Evolutionary conservation across 2,329 filamentous ascomycete species (phyloP).

Genomic region (Aureobasidium sp.): DNA sequence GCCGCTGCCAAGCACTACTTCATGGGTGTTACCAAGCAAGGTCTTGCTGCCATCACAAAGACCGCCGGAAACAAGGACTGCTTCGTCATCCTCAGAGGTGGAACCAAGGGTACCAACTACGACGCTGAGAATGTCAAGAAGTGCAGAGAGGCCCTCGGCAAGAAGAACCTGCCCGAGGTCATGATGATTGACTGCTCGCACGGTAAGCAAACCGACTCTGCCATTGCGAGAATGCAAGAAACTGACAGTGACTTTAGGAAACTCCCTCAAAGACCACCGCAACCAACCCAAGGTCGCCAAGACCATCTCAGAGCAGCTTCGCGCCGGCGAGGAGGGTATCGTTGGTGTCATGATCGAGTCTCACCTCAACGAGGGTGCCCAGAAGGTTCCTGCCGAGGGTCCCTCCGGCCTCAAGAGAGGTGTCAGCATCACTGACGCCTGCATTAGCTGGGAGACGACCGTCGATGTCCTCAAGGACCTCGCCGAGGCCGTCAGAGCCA

Average conservation of each 20-base stretch:
- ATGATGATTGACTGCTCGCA: constrained; percentile 99
- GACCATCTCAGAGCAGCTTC: constrained; percentile 72
- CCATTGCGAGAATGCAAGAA: not conserved
- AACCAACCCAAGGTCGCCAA: constrained; percentile 94
- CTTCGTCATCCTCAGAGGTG: constrained; percentile 90
- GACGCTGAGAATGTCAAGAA: constrained; percentile 73
- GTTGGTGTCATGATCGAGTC: constrained; percentile 99
- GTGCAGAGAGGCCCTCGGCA: constrained; percentile 66
- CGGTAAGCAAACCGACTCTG: constrained; percentile 44
- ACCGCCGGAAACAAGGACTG: constrained; percentile 94
- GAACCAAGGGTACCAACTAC: constrained; percentile 87
- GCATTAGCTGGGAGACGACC: constrained; percentile 86
- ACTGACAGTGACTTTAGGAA: constrained; percentile 48
- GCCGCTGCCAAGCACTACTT: constrained; percentile 87
- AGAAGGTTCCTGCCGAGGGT: constrained; percentile 77
- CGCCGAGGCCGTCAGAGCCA: constrained; percentile 69
- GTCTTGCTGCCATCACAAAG: constrained; percentile 85
- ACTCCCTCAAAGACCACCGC: constrained; percentile 93
- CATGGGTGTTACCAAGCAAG: constrained; percentile 97
- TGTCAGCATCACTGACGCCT: constrained; percentile 91
- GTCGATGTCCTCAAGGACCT: constrained; percentile 74
- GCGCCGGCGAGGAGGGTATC: constrained; percentile 77
- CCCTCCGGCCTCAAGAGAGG: constrained; percentile 72
- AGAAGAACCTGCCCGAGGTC: constrained; percentile 77
- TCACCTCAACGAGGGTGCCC: constrained; percentile 76